Percentiles rank a stretch among this genome's conserved stretches.
phyloP scores from a whole-genome alignment of 2,329 filamentous ascomycete genomes.

The Pseudopyricularia cyperi region DNA sequence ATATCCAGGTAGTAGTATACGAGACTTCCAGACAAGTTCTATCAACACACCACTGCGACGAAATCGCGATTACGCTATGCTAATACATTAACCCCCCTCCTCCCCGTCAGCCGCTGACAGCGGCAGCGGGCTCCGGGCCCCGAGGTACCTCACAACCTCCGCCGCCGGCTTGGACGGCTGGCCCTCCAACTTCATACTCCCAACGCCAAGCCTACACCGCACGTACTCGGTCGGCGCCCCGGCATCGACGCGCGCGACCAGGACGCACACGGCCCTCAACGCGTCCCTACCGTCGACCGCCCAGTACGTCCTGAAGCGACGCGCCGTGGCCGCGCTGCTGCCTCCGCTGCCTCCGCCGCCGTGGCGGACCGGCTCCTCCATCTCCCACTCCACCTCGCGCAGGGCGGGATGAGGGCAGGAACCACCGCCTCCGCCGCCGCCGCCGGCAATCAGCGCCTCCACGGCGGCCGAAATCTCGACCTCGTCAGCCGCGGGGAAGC shows the following conservation, averaged over 20 bases:
- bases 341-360: neutral
- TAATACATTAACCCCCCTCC: too few species aligned
- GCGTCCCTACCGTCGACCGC: neutral
- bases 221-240: too few species aligned
- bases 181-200: neutral
- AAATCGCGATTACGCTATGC: too few species aligned
- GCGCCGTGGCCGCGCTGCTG: neutral
- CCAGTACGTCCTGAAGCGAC: neutral
- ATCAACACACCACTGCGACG: too few species aligned
- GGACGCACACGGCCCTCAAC: neutral
- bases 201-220: neutral
- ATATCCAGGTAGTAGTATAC: too few species aligned
- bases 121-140: neutral
- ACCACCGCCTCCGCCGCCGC: too few species aligned
- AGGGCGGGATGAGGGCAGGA: neutral
- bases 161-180: neutral
- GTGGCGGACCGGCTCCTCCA: too few species aligned
- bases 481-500: neutral
- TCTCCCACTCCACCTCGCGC: neutral
- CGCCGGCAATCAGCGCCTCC: slow-evolving; percentile 1
- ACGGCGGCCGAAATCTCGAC: slow-evolving; percentile 1
- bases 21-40: too few species aligned
- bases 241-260: neutral
- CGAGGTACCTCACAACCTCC: neutral
- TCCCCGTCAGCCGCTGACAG: neutral